These are phyloP conservation scores for Eucalyptus pauciflora DNA, from an alignment of 345 rosid genomes.

Conservation along the genomic window DNA sequence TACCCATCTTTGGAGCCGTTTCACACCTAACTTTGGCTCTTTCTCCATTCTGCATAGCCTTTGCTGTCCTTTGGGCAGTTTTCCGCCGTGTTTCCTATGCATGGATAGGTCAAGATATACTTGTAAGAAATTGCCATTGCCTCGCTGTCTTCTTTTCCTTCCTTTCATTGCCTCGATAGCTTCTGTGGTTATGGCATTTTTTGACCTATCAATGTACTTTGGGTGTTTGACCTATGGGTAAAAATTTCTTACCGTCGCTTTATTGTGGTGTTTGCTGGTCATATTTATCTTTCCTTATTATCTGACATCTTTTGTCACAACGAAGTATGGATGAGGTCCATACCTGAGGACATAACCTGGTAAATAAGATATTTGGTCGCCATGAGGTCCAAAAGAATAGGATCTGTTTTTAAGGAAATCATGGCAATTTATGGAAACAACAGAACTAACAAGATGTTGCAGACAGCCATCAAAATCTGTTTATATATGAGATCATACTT, in stretches of 20 bases:
- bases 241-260: neutral
- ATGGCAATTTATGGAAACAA: neutral
- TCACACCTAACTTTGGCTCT: conserved; percentile 78
- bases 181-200: neutral
- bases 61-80: conserved; percentile 88
- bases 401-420: neutral
- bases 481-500: neutral
- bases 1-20: conserved; percentile 82
- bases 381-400: neutral
- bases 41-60: conserved; percentile 88
- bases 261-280: neutral
- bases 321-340: neutral
- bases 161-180: neutral
- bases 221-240: neutral
- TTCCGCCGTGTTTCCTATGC: conserved; percentile 55
- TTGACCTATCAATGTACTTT: neutral
- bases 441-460: neutral
- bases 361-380: neutral
- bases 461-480: neutral
- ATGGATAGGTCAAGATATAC: conserved; percentile 99
- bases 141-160: neutral
- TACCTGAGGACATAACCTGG: neutral
- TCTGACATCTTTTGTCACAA: neutral
- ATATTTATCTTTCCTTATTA: neutral
- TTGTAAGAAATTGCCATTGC: conserved; percentile 42